phyloP scores from a whole-genome alignment of 768 basidiomycete genomes.

The Trametes cingulata region DNA sequence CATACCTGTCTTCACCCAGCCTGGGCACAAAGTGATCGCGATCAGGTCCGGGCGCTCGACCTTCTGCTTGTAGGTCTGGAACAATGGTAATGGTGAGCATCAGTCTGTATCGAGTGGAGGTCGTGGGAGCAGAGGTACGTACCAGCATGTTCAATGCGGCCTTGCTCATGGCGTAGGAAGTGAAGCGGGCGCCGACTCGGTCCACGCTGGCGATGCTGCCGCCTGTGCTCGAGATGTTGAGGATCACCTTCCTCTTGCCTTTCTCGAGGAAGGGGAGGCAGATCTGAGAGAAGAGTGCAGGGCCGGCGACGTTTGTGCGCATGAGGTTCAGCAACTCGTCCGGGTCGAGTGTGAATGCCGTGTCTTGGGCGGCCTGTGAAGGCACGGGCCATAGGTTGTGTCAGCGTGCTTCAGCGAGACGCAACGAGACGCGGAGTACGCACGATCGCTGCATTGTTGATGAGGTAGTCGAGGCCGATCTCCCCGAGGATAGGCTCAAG shows the following conservation, averaged over 20 bases:
- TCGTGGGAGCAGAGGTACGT: conserved; percentile 5
- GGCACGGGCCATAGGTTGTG: neutral
- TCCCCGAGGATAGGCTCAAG: conserved; percentile 30
- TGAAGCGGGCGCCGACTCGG: neutral
- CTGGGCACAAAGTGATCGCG: conserved; percentile 15
- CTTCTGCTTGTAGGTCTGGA: conserved; percentile 22
- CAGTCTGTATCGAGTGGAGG: neutral
- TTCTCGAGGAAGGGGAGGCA: conserved; percentile 38
- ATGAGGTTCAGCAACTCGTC: conserved; percentile 29
- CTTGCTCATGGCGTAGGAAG: conserved; percentile 12
- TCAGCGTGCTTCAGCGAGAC: neutral
- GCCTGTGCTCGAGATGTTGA: conserved; percentile 31
- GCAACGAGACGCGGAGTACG: neutral
- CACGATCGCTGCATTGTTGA: conserved; percentile 36
- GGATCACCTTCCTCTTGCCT: conserved; percentile 33
- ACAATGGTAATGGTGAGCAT: neutral
- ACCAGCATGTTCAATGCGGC: conserved; percentile 29
- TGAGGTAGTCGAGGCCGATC: conserved; percentile 38
- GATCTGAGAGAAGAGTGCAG: conserved; percentile 35
- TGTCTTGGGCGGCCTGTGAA: conserved; percentile 24
- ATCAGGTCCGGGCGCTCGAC: conserved; percentile 16
- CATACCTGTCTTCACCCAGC: conserved; percentile 23
- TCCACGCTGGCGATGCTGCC: neutral
- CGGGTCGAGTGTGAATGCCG: conserved; percentile 30
- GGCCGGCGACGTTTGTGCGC: conserved; percentile 37